Conservation (phyloP, 1,139 yeast genomes). For the Pichiaceae sp. region DNA sequence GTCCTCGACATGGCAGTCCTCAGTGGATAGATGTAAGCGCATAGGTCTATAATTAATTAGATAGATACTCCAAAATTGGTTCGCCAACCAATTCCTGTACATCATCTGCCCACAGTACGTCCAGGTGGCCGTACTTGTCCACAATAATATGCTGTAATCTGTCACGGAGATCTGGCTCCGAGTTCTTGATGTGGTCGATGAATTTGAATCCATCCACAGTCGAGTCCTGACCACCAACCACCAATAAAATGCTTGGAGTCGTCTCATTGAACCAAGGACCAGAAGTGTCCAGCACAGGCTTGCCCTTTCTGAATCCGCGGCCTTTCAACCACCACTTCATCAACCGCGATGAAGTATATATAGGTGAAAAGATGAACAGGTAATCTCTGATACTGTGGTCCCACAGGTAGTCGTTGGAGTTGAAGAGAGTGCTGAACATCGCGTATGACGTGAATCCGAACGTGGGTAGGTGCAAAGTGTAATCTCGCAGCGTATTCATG, state of each 20-base stretch:
- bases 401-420: conserved; percentile 82
- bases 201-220: conserved; percentile 61
- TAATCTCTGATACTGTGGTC: conserved; percentile 55
- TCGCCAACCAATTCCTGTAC: conserved; percentile 27
- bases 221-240: conserved; percentile 55
- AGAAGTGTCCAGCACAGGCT: conserved; percentile 46
- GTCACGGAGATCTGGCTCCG: conserved; percentile 36
- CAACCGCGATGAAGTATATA: conserved; percentile 65
- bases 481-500: conserved; percentile 41
- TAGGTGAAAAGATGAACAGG: conserved; percentile 82
- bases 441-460: conserved; percentile 62
- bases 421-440: conserved; percentile 77
- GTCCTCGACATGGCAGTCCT: conserved; percentile 88
- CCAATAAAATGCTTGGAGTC: conserved; percentile 48
- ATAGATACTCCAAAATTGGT: conserved; percentile 22
- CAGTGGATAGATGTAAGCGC: conserved; percentile 39
- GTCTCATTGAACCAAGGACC: conserved; percentile 46
- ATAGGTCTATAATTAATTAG: conserved; percentile 6
- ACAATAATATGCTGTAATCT: conserved; percentile 35
- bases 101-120: conserved; percentile 51
- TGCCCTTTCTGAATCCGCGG: conserved; percentile 41
- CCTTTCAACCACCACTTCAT: conserved; percentile 86
- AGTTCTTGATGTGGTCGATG: conserved; percentile 38
- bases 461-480: conserved; percentile 35
- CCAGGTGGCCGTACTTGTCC: conserved; percentile 44